Evolutionary conservation across 179 eudicot genomes (phyloP), one percentile per base, ranked within the genome.

Genomic region (Silene coronaria): DNA sequence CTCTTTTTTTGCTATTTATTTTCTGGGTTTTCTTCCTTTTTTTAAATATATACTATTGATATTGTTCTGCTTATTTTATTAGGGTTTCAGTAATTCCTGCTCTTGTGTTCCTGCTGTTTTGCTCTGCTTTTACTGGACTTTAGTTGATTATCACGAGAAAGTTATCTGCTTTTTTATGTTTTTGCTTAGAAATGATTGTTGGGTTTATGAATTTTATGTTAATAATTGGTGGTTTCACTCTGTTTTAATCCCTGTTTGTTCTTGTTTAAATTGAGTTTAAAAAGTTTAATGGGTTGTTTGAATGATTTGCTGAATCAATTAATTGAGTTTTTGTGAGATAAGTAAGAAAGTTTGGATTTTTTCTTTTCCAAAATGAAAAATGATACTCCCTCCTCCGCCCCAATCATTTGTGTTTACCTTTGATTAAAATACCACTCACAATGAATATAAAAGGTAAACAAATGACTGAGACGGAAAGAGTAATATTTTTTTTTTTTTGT

Each of bases 91-190:
- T 42, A 57, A 36, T n/a, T 69, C 19, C n/a, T 67, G 53, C 21
- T 24, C 5, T 53, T 23, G 24, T 71, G 12, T 17, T 6, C n/a
- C n/a, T 69, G 5, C 11, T 75, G 60, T 51, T 75, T 55, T 23
- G 12, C 36, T 78, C 76, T 82, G 79, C 79, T 82, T 78, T 14
- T 65, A 55, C 67, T 62, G 73, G 74, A 77, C 48, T 76, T 71
- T 78, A 61, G 61, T 22, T 55, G 67, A 26, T 10, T 66, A 27
- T 42, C 16, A n/a, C 27, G 45, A 17, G 6, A 26, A 66, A 51
- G 74, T 36, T 23, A 53, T 38, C 42, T 19, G 59, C 32, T 64
- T 65, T 70, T 42, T 64, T 55, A 22, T 26, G 2, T 57, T 10
- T 28, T 72, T 80, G 67, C 34, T 70, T 55, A 22, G 16, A 19